A percentile compares a stretch with the other conserved stretches of the same genome.
phyloP scores from a whole-genome alignment of 352 stramenopile species.

The Globisporangium megalacanthum region DNA sequence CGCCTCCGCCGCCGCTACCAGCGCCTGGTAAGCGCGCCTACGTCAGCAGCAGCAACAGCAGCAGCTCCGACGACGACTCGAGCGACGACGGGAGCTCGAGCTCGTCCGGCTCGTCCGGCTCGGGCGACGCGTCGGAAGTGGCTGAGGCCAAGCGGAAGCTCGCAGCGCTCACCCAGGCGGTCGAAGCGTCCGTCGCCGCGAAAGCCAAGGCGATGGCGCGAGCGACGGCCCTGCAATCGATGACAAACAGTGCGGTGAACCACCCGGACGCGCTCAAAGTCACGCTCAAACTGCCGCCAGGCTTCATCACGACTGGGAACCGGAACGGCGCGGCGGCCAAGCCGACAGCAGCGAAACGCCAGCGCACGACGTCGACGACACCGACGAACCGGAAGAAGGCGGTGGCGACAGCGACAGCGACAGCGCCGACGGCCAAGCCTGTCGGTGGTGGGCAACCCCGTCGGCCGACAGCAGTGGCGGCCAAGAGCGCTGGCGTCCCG shows the following conservation, averaged over 20 bases:
- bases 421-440: constrained; percentile 8
- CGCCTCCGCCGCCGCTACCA: constrained; percentile 13
- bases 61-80: constrained; percentile 19
- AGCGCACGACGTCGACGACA: constrained; percentile 15
- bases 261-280: constrained; percentile 44
- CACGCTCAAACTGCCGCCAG: constrained; percentile 50
- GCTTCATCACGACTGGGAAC: constrained; percentile 30
- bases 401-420: constrained; percentile 8
- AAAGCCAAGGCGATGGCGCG: constrained; percentile 8
- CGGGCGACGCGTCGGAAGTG: constrained; percentile 32
- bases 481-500: not conserved
- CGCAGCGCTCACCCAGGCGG: constrained; percentile 15
- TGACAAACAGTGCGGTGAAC: constrained; percentile 13
- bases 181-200: constrained; percentile 14
- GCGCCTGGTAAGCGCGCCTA: constrained; percentile 20
- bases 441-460: no score
- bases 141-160: constrained; percentile 13
- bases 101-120: constrained; percentile 41
- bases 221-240: constrained; percentile 8
- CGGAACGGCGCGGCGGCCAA: constrained; percentile 14
- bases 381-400: constrained; percentile 9
- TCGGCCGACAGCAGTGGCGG: not conserved
- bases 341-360: constrained; percentile 30
- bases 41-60: constrained; percentile 36
- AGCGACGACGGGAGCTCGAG: constrained; percentile 36